phyloP scores from a whole-genome alignment of 2,329 filamentous ascomycete genomes.

The Colletotrichum acutatum region DNA sequence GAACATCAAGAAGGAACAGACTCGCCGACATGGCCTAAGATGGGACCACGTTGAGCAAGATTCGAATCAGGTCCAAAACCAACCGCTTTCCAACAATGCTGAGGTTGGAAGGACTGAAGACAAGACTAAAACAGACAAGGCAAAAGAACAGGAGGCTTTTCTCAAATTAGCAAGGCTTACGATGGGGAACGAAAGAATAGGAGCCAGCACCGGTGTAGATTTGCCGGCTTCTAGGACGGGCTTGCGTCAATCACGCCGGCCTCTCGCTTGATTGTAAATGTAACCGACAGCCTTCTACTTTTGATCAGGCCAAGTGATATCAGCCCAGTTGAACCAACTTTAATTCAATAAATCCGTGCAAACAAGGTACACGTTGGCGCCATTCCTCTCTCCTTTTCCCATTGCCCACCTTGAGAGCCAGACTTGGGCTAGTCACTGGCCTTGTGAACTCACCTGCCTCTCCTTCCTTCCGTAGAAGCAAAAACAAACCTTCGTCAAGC shows the following conservation, averaged over 20 bases:
- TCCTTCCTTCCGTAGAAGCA: too few relatives aligned
- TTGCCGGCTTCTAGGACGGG: not conserved
- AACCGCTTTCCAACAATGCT: not conserved
- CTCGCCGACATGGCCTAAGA: constrained; percentile 27
- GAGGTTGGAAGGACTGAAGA: not conserved
- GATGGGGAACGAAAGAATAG: not conserved
- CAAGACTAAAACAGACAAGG: not conserved
- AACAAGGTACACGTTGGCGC: too few relatives aligned
- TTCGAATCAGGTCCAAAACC: too few relatives aligned
- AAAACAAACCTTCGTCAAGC: too few relatives aligned
- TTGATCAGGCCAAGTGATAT: too few relatives aligned
- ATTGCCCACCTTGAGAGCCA: too few relatives aligned
- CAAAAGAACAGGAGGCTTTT: constrained; percentile 15
- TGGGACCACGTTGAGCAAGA: constrained; percentile 14
- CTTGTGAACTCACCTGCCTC: too few relatives aligned
- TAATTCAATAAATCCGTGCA: too few relatives aligned
- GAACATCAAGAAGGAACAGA: constrained; percentile 34
- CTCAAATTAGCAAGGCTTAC: not conserved
- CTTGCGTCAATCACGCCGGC: not conserved
- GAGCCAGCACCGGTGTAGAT: constrained; percentile 1
- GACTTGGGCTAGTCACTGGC: too few relatives aligned
- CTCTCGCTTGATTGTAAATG: not conserved
- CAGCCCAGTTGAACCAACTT: too few relatives aligned
- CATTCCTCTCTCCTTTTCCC: too few relatives aligned
- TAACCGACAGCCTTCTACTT: not conserved